Percentiles rank a stretch among this genome's conserved stretches.
Conservation (phyloP, 2,329 filamentous ascomycete genomes). For the Fusarium pseudocircinatum region DNA sequence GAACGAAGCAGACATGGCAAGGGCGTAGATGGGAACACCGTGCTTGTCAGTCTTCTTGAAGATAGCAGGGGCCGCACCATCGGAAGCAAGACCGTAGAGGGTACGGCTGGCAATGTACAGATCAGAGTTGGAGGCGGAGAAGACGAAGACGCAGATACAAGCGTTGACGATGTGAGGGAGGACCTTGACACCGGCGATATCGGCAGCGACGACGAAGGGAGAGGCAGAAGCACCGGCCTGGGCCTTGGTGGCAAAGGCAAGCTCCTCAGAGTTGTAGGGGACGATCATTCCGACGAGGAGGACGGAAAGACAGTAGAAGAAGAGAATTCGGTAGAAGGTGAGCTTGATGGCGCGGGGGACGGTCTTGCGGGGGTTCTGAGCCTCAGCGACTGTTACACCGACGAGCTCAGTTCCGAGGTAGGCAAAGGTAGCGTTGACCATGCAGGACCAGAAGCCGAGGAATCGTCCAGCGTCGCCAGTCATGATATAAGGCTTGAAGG, state of each 20-base stretch:
- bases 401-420: slow-evolving; percentile 82
- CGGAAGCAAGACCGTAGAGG: slow-evolving; percentile 76
- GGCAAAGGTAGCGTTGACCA: slow-evolving; percentile 82
- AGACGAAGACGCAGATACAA: slow-evolving; percentile 79
- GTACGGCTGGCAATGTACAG: slow-evolving; percentile 80
- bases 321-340: slow-evolving; percentile 82
- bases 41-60: slow-evolving; percentile 76
- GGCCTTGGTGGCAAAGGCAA: slow-evolving; percentile 65
- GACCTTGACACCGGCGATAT: slow-evolving; percentile 67
- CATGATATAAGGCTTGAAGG: slow-evolving; percentile 47
- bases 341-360: slow-evolving; percentile 82
- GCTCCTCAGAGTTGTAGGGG: slow-evolving; percentile 71
- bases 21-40: slow-evolving; percentile 75
- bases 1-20: slow-evolving; percentile 69
- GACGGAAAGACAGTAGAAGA: slow-evolving; percentile 82
- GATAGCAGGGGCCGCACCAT: slow-evolving; percentile 76
- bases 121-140: slow-evolving; percentile 81
- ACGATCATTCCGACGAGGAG: slow-evolving; percentile 81
- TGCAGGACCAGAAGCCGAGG: slow-evolving; percentile 73
- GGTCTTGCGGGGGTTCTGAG: slow-evolving; percentile 80
- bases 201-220: slow-evolving; percentile 80
- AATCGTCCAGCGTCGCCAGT: slow-evolving; percentile 58
- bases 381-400: slow-evolving; percentile 81
- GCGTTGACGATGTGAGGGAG: slow-evolving; percentile 77
- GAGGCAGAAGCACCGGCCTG: slow-evolving; percentile 58